These are phyloP conservation scores for Euphrasia arctica DNA, from an alignment of 305 asterid genomes.

Conservation along the genomic window DNA sequence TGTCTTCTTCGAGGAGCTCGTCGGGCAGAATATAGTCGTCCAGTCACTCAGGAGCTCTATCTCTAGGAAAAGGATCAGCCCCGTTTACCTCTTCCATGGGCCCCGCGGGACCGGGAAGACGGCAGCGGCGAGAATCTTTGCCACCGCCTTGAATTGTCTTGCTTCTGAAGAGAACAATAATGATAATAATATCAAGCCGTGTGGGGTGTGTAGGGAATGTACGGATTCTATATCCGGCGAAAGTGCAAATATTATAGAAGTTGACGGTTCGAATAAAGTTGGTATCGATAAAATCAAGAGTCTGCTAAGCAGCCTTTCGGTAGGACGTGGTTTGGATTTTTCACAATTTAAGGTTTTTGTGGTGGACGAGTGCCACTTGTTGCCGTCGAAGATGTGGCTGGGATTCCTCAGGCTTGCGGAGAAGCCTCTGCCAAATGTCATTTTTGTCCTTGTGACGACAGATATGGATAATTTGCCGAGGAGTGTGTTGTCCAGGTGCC, in stretches of 20 bases:
- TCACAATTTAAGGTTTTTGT: conserved; percentile 57
- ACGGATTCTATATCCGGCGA: conserved; percentile 63
- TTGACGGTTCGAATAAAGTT: conserved; percentile 68
- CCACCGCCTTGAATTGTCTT: conserved; percentile 87
- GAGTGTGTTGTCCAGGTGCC: conserved; percentile 71
- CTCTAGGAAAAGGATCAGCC: conserved; percentile 60
- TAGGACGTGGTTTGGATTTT: conserved; percentile 33
- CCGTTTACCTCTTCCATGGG: conserved; percentile 84
- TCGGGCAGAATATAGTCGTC: conserved; percentile 72
- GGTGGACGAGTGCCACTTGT: conserved; percentile 76
- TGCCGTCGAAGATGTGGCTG: conserved; percentile 80
- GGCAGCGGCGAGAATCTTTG: conserved; percentile 69
- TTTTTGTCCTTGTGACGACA: conserved; percentile 70
- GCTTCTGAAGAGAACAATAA: conserved; percentile 45
- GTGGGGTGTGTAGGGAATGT: conserved; percentile 88
- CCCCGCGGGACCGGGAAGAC: conserved; percentile 95
- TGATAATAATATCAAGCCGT: conserved; percentile 54
- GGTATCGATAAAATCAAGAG: conserved; percentile 51
- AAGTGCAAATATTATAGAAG: conserved; percentile 51
- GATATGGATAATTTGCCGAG: conserved; percentile 78
- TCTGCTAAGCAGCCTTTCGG: conserved; percentile 43
- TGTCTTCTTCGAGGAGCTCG: conserved; percentile 68
- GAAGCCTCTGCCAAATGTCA: conserved; percentile 58
- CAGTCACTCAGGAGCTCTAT: conserved; percentile 67
- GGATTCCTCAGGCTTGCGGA: conserved; percentile 64